These are phyloP conservation scores for Phytopythium helicoides DNA, from an alignment of 352 stramenopile genomes.

Conservation along the genomic window DNA sequence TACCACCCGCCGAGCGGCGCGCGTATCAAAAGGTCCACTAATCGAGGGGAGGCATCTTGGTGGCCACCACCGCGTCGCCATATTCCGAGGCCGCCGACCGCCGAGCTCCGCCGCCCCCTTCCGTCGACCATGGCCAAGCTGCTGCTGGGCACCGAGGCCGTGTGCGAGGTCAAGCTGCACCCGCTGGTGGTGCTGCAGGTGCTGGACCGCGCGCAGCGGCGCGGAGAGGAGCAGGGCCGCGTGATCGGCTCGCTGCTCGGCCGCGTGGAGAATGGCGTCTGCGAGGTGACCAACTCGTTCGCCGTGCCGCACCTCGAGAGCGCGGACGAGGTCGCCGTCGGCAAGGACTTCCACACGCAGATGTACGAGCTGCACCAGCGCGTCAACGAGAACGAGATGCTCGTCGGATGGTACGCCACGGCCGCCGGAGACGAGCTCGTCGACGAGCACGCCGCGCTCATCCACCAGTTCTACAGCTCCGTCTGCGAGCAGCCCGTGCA, in stretches of 20 bases:
- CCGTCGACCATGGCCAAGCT: conserved; percentile 32
- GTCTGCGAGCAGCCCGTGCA: conserved; percentile 93
- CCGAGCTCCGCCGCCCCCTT: no score
- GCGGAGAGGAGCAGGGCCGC: conserved; percentile 90
- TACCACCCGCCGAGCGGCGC: no score
- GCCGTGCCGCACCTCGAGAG: conserved; percentile 96
- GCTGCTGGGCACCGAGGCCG: conserved; percentile 76
- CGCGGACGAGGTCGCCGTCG: conserved; percentile 95
- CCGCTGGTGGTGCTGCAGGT: conserved; percentile 97
- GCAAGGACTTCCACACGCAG: conserved; percentile 97
- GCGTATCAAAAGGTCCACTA: no score
- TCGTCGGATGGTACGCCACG: conserved; percentile 97
- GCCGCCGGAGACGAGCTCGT: conserved; percentile 52
- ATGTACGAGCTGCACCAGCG: conserved; percentile 96
- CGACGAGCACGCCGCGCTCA: conserved; percentile 95
- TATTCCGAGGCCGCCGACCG: no score
- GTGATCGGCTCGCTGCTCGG: conserved; percentile 98
- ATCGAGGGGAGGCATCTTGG: no score
- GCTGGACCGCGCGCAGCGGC: conserved; percentile 95
- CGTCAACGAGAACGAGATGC: conserved; percentile 93
- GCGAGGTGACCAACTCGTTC: conserved; percentile 96
- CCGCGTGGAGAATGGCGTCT: conserved; percentile 77
- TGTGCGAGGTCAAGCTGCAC: conserved; percentile 89
- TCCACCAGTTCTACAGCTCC: conserved; percentile 98
- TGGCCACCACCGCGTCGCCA: no score